These are phyloP conservation scores for Ascosphaera apis DNA, from an alignment of 2,329 filamentous ascomycete species.

Conservation along the genomic window DNA sequence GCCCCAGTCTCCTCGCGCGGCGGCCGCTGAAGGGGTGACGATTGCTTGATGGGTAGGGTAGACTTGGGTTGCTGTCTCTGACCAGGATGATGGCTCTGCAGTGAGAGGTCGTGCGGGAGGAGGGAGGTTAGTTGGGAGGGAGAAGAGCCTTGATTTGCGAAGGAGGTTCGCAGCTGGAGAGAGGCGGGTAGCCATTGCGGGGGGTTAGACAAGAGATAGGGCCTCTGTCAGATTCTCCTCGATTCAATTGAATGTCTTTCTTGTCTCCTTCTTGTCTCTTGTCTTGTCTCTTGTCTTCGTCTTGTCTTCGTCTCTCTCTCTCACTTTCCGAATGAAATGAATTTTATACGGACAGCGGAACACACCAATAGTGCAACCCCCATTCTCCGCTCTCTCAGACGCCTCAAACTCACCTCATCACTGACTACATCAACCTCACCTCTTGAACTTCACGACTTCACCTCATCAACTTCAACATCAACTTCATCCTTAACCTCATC, in stretches of 20 bases:
- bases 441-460: too few species aligned
- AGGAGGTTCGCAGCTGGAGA: slow-evolving; percentile 47
- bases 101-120: slow-evolving; percentile 30
- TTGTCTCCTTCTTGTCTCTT: too few species aligned
- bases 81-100: slow-evolving; percentile 27
- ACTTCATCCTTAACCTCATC: too few species aligned
- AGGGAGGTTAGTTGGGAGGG: slow-evolving; percentile 54
- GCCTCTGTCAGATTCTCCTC: too few species aligned
- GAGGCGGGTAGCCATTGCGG: slow-evolving; percentile 15
- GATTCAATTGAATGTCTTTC: too few species aligned
- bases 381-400: background rate
- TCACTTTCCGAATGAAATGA: slow-evolving; percentile 2
- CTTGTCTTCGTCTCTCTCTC: slow-evolving; percentile 7
- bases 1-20: slow-evolving; percentile 70
- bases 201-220: too few species aligned
- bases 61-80: slow-evolving; percentile 47
- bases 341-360: slow-evolving; percentile 1
- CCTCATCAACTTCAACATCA: too few species aligned
- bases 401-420: background rate
- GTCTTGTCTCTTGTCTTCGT: too few species aligned
- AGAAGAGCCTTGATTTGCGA: slow-evolving; percentile 73
- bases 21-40: slow-evolving; percentile 49
- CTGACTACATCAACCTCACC: too few species aligned
- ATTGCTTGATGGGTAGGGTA: slow-evolving; percentile 71
- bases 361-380: background rate